Conservation (phyloP, 129 eudicot species). For the Flaveria bidentis region DNA sequence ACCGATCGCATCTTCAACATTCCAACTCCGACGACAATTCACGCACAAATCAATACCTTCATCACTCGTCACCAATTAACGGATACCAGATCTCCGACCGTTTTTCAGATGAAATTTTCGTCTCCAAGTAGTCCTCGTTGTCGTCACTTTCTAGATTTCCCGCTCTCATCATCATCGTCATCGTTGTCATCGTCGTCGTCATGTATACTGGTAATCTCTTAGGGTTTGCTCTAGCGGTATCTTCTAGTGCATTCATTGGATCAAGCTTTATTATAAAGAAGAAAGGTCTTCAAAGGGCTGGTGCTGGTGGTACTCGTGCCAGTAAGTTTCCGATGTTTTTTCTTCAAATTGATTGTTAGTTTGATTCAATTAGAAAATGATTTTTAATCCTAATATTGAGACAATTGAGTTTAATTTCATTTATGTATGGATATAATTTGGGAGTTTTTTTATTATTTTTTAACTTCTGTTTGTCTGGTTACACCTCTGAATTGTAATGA, state of each 20-base stretch:
- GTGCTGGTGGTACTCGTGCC: slow-evolving; percentile 77
- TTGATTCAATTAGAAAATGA: neutral
- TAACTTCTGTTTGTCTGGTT: neutral
- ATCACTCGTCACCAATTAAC: neutral
- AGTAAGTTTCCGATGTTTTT: slow-evolving; percentile 37
- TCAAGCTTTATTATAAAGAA: slow-evolving; percentile 90
- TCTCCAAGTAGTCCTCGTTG: neutral
- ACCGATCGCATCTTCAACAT: slow-evolving; percentile 30
- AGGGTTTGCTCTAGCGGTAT: slow-evolving; percentile 83
- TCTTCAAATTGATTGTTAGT: neutral
- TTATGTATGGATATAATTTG: neutral
- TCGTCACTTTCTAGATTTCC: too few relatives aligned
- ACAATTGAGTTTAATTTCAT: slow-evolving; percentile 3
- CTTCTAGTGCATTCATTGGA: slow-evolving; percentile 89
- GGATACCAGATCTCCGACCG: slow-evolving; percentile 8
- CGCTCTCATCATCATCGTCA: too few relatives aligned
- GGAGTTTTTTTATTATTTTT: slow-evolving; percentile 18
- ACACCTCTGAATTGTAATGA: neutral
- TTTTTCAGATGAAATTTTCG: slow-evolving; percentile 35
- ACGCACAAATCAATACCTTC: neutral
- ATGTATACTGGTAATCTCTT: slow-evolving; percentile 68
- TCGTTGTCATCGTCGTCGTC: slow-evolving; percentile 23
- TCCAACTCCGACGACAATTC: slow-evolving; percentile 17
- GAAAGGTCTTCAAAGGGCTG: slow-evolving; percentile 89
- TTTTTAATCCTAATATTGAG: neutral